Percentiles rank a stretch among this genome's conserved stretches.
Evolutionary conservation across 225 moss, liverwort and hornwort species (phyloP).

Genomic region (Sphagnum contortum): DNA sequence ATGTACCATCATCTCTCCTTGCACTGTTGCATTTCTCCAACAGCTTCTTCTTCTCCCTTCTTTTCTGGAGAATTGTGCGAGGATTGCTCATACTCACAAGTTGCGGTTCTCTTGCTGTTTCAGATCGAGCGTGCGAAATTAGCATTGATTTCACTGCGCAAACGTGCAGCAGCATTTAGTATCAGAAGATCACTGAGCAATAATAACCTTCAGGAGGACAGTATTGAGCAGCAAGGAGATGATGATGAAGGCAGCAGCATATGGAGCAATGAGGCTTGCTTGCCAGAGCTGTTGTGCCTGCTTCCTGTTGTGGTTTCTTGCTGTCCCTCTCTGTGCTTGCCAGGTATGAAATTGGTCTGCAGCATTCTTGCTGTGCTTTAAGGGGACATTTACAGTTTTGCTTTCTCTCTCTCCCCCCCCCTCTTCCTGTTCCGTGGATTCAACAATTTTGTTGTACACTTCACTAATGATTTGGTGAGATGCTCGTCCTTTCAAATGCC

Average conservation of each 20-base stretch:
- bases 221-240: slow-evolving; percentile 30
- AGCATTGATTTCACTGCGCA: slow-evolving; percentile 63
- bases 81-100: no score
- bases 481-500: background rate
- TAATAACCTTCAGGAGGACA: slow-evolving; percentile 14
- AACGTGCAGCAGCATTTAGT: slow-evolving; percentile 53
- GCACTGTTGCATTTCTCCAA: no score
- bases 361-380: no score
- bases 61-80: background rate
- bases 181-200: slow-evolving; percentile 16
- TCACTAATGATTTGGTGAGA: background rate
- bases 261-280: slow-evolving; percentile 94
- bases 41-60: background rate
- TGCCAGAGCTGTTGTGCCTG: slow-evolving; percentile 68
- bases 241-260: slow-evolving; percentile 57
- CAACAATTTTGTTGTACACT: background rate
- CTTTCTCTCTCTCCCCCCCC: no score
- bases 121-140: slow-evolving; percentile 60
- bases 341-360: slow-evolving; percentile 37
- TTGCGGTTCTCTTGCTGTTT: slow-evolving; percentile 1
- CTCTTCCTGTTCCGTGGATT: background rate
- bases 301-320: slow-evolving; percentile 75
- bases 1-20: slow-evolving; percentile 8
- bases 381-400: no score
- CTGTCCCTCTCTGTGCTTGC: slow-evolving; percentile 65